phyloP scores from a whole-genome alignment of 495 filamentous ascomycete genomes.

The Achaetomiella virescens region DNA sequence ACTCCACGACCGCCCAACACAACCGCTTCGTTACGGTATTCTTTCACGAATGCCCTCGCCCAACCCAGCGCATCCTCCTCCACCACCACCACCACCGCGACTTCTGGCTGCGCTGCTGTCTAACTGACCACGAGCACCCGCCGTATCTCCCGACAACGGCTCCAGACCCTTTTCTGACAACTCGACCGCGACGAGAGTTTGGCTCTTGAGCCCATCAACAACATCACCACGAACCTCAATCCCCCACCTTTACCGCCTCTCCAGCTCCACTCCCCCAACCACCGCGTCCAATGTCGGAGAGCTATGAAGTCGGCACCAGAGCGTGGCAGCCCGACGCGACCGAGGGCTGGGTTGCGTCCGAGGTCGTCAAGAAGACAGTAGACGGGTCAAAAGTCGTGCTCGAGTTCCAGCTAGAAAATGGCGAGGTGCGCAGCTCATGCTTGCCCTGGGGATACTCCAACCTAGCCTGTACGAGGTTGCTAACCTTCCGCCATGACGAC shows the following conservation, averaged over 20 bases:
- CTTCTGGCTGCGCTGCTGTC: not conserved
- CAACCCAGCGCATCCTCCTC: slow-evolving; percentile 4
- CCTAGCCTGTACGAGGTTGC: slow-evolving; percentile 11
- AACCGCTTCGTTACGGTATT: slow-evolving; percentile 7
- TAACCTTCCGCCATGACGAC: slow-evolving; percentile 16
- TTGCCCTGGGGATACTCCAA: not conserved
- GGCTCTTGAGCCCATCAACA: slow-evolving; percentile 25
- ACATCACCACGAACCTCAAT: slow-evolving; percentile 11
- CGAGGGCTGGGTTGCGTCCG: slow-evolving; percentile 95
- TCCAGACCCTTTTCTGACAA: slow-evolving; percentile 7
- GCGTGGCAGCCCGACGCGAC: slow-evolving; percentile 95
- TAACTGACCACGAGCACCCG: slow-evolving; percentile 10
- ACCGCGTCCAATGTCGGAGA: slow-evolving; percentile 72
- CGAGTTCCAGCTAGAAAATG: slow-evolving; percentile 81
- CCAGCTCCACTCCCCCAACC: slow-evolving; percentile 7
- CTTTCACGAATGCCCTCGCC: slow-evolving; percentile 16
- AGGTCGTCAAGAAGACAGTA: slow-evolving; percentile 80
- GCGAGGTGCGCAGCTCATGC: slow-evolving; percentile 60
- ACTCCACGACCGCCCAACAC: not conserved
- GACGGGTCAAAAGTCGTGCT: slow-evolving; percentile 81
- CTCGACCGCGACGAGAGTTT: slow-evolving; percentile 16
- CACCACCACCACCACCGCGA: slow-evolving; percentile 5
- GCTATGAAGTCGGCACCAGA: slow-evolving; percentile 93
- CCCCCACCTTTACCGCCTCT: slow-evolving; percentile 6
- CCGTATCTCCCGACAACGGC: slow-evolving; percentile 1